phyloP scores from a whole-genome alignment of 345 rosid species.

The Salix purpurea region DNA sequence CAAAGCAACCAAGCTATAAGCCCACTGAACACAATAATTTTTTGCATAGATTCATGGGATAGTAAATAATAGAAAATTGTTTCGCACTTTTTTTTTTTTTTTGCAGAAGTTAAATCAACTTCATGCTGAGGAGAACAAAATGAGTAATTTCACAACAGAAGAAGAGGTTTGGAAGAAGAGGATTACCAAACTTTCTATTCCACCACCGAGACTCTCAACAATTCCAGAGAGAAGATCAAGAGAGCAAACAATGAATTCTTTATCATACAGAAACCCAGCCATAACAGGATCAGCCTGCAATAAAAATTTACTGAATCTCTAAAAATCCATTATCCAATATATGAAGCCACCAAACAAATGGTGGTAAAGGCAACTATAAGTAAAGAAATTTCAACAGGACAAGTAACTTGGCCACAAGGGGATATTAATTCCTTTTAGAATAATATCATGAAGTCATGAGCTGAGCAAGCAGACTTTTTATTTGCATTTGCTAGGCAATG shows the following conservation, averaged over 20 bases:
- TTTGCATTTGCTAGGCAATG: background rate
- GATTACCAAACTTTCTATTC: slow-evolving; percentile 89
- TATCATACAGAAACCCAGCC: slow-evolving; percentile 77
- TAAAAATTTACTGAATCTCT: slow-evolving; percentile 3
- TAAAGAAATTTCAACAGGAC: background rate
- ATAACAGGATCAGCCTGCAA: slow-evolving; percentile 72
- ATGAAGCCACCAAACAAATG: background rate
- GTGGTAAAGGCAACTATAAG: background rate
- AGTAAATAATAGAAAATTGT: background rate
- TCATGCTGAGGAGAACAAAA: background rate
- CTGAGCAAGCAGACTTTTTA: background rate
- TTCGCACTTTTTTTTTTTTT: background rate
- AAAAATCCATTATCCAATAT: background rate
- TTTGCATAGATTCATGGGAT: background rate
- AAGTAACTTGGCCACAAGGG: background rate
- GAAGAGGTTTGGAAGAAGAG: slow-evolving; percentile 9
- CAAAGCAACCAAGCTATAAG: background rate
- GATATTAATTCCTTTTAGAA: background rate
- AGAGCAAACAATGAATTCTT: slow-evolving; percentile 83
- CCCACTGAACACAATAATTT: background rate
- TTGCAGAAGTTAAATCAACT: background rate
- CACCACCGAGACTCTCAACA: slow-evolving; percentile 85
- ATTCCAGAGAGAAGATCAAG: slow-evolving; percentile 97
- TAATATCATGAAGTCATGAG: background rate
- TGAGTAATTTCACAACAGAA: background rate